These are phyloP conservation scores for Phytophthora vignae DNA, from an alignment of 352 stramenopile species.

Conservation along the genomic window DNA sequence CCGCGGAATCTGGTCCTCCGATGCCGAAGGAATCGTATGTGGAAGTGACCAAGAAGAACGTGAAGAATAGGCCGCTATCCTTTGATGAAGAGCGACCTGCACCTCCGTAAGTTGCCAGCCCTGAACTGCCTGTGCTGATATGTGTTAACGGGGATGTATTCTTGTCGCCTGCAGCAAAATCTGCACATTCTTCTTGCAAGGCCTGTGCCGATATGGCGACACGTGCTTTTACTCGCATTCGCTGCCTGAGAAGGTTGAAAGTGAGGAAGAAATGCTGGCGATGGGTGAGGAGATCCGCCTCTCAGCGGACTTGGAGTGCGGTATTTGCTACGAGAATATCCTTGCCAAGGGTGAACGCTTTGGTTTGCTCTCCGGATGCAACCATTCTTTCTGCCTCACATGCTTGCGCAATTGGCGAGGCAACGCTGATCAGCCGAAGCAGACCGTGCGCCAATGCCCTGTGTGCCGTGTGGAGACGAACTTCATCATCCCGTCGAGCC, in stretches of 20 bases:
- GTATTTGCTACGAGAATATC: slow-evolving; percentile 88
- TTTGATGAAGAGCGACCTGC: slow-evolving; percentile 49
- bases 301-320: slow-evolving; percentile 81
- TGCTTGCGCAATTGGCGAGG: slow-evolving; percentile 86
- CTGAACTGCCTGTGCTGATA: too few species aligned
- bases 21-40: slow-evolving; percentile 60
- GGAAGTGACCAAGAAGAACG: slow-evolving; percentile 62
- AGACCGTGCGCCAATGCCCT: slow-evolving; percentile 81
- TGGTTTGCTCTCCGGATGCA: slow-evolving; percentile 82
- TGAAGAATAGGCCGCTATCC: slow-evolving; percentile 38
- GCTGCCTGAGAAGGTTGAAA: slow-evolving; percentile 50
- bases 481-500: slow-evolving; percentile 87
- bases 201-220: slow-evolving; percentile 80
- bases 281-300: slow-evolving; percentile 71
- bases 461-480: slow-evolving; percentile 81
- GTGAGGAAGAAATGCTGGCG: slow-evolving; percentile 56
- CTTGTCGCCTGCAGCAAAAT: slow-evolving; percentile 54
- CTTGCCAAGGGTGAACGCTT: slow-evolving; percentile 82
- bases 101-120: slow-evolving; percentile 55
- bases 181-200: slow-evolving; percentile 87
- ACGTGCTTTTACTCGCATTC: slow-evolving; percentile 86
- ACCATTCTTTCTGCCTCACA: slow-evolving; percentile 84
- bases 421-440: slow-evolving; percentile 70
- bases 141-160: too few species aligned
- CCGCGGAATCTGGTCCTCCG: slow-evolving; percentile 18